These are phyloP conservation scores for Solanum chilense DNA, from an alignment of 257 asterid genomes.

Conservation along the genomic window DNA sequence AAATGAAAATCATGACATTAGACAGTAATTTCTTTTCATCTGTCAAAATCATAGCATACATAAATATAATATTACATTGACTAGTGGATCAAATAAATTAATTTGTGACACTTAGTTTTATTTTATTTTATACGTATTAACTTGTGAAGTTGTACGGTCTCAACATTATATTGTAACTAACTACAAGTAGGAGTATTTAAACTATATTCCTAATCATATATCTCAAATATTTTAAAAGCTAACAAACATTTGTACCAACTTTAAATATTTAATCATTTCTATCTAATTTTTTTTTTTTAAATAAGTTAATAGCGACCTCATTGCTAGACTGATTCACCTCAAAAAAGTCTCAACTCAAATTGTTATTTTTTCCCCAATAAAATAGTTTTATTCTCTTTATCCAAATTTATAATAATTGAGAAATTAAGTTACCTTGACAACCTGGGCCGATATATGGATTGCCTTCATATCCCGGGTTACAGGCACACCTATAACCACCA, in stretches of 20 bases:
- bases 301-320: neutral
- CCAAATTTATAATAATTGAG: neutral
- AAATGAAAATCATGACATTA: neutral
- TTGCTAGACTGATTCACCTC: neutral
- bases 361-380: neutral
- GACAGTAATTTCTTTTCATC: neutral
- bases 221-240: neutral
- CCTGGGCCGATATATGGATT: constrained; percentile 63
- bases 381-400: neutral
- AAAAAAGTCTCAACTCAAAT: neutral
- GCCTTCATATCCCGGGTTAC: constrained; percentile 45
- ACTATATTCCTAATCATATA: neutral
- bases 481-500: constrained; percentile 56
- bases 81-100: neutral
- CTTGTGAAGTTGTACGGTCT: neutral
- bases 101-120: neutral
- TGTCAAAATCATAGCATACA: neutral
- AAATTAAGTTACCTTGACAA: constrained; percentile 41
- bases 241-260: neutral
- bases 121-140: neutral
- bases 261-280: neutral
- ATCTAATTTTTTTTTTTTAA: too few species aligned
- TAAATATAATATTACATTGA: neutral
- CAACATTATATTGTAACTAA: neutral
- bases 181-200: neutral